Evolutionary conservation across 202 grass and related monocot species (phyloP).

Genomic region (Carex sylvatica): DNA sequence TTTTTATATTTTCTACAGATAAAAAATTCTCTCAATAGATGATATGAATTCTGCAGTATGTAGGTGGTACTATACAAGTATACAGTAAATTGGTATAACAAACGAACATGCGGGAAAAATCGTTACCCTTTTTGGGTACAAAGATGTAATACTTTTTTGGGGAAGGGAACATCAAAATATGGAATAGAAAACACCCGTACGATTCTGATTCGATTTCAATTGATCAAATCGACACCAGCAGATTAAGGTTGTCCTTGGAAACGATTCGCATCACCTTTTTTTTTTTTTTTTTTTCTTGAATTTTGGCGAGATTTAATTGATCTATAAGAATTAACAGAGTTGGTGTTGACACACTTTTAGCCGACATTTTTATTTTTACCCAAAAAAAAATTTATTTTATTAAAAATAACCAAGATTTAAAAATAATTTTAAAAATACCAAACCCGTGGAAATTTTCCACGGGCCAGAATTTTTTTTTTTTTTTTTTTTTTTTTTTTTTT

Average conservation of each 20-base stretch:
- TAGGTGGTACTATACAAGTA: background rate
- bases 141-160: background rate
- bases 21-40: too few relatives aligned
- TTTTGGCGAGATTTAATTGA: background rate
- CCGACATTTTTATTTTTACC: too few relatives aligned
- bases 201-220: constrained; percentile 4
- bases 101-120: background rate
- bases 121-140: background rate
- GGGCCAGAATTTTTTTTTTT: too few relatives aligned
- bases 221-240: background rate
- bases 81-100: background rate
- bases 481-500: too few relatives aligned
- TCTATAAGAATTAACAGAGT: background rate
- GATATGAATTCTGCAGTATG: background rate
- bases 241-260: constrained; percentile 17
- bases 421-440: too few relatives aligned
- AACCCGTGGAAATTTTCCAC: too few relatives aligned
- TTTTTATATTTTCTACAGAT: too few relatives aligned
- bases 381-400: too few relatives aligned
- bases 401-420: too few relatives aligned
- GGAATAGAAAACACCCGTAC: constrained; percentile 16
- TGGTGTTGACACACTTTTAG: background rate
- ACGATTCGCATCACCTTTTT: background rate
- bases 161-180: constrained; percentile 13
- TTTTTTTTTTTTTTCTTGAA: background rate